Conservation (phyloP, 805 yeast genomes). For the Myxozyma monticola region DNA sequence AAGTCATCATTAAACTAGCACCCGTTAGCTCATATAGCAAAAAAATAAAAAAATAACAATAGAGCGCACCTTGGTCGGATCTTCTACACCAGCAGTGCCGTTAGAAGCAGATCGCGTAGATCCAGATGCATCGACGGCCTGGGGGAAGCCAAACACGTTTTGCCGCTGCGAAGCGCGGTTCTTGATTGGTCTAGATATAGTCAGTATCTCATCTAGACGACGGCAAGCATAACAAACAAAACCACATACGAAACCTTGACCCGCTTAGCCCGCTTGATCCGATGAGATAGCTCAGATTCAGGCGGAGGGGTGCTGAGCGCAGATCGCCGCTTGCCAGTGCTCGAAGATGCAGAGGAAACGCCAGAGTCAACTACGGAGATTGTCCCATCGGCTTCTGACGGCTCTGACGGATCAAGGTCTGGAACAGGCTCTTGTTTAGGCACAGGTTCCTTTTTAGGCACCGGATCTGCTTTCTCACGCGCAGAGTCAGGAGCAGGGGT, state of each 20-base stretch:
- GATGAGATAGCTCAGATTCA: constrained; percentile 9
- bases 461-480: too few species aligned
- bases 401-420: too few species aligned
- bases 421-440: too few species aligned
- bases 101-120: constrained; percentile 36
- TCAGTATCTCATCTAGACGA: too few species aligned
- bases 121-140: not conserved
- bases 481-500: too few species aligned
- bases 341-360: too few species aligned
- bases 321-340: not conserved
- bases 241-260: constrained; percentile 23
- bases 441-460: too few species aligned
- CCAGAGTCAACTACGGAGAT: too few species aligned
- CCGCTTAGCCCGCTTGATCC: constrained; percentile 23
- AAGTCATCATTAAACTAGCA: constrained; percentile 70
- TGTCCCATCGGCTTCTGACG: too few species aligned
- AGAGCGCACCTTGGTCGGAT: constrained; percentile 39
- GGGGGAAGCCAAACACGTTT: constrained; percentile 47
- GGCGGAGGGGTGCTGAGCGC: constrained; percentile 25
- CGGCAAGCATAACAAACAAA: too few species aligned
- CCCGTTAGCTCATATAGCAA: constrained; percentile 4
- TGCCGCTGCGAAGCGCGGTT: constrained; percentile 36
- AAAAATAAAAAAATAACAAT: not conserved
- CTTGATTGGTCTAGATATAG: too few species aligned
- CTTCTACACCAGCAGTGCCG: constrained; percentile 34